Conservation (phyloP, 495 filamentous ascomycete species). For the Aspergillus saccharolyticus region DNA sequence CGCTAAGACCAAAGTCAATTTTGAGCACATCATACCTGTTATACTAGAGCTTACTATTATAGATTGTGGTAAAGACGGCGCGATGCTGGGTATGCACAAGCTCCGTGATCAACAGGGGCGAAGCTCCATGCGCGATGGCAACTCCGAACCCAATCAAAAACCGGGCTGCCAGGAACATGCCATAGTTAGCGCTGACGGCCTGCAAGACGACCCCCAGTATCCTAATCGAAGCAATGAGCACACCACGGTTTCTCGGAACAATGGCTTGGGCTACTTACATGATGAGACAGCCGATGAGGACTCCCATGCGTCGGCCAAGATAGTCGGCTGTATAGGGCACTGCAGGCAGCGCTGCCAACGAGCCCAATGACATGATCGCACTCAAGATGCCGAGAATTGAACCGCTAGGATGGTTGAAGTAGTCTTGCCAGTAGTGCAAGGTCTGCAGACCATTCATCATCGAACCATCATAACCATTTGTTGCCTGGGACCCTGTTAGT, state of each 20-base stretch:
- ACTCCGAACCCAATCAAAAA: conserved; percentile 26
- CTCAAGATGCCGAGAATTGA: conserved; percentile 16
- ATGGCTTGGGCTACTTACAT: not conserved
- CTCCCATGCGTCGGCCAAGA: conserved; percentile 16
- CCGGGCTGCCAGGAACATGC: conserved; percentile 24
- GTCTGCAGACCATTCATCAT: conserved; percentile 24
- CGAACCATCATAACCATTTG: conserved; percentile 19
- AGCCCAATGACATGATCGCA: conserved; percentile 18
- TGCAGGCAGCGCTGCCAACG: conserved; percentile 14
- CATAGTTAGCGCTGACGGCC: conserved; percentile 16
- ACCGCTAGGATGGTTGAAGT: conserved; percentile 19
- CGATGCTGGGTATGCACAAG: conserved; percentile 2
- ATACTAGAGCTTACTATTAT: conserved; percentile 37
- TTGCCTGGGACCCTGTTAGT: not conserved
- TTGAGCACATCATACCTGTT: not conserved
- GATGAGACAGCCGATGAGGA: conserved; percentile 19
- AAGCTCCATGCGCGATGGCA: conserved; percentile 21
- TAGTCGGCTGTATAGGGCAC: not conserved
- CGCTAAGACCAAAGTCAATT: not conserved
- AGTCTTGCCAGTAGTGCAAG: conserved; percentile 13
- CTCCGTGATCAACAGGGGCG: conserved; percentile 27
- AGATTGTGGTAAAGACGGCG: conserved; percentile 55
- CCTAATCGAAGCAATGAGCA: conserved; percentile 17
- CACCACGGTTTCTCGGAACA: conserved; percentile 18
- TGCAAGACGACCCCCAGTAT: conserved; percentile 1